Base-by-base conservation (phyloP, 148 eudicot genomes). In the Rheum nobile region DNA sequence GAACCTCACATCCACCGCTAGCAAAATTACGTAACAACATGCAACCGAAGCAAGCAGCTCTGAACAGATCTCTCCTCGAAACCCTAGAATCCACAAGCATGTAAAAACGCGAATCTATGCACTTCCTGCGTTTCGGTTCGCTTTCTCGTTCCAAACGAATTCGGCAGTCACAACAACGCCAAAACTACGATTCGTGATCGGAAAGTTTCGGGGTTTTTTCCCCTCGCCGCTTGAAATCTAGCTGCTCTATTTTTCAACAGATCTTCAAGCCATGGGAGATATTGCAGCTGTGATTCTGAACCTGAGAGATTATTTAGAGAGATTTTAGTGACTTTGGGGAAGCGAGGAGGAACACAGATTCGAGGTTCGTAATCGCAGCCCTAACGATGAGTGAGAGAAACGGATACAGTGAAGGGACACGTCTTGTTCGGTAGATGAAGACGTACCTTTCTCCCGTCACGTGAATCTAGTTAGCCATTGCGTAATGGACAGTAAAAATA, bases 21-120 rank as follows among this genome's bases (percentile, higher is more conserved):
- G 54, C 19, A 24, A 17, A 72, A 43, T 26, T 47, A 46, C 41
- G 24, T 47, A 41, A 29, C 54, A 72, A 14, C 74, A 42, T 43
- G 73, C 50, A 71, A 71, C 73, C 28, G 43, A 31, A 46, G 28
- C 74, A 42, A 70, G 31, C 50, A 39, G 31, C 50, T 8, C 63
- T 31, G 3, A 8, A 32, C 70, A 34, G 70, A 65, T 65, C 70
- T 65, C 70, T 22, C 39, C 70, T 61, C 67, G 37, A 65, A 65
- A 65, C 39, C 70, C 70, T 34, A 32, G 14, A 65, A 65, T n/a
- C 7, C 6, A 34, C 70, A 17, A 32, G 4, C 70, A 34, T 3
- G 37, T 16, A 17, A 31, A 31, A 29, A 19, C 11, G 39, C 70
- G 9, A 13, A 65, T 65, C 32, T 65, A 21, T 32, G 68, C 70